Evolutionary conservation across 495 filamentous ascomycete species (phyloP).

Genomic region (Aspergillus cavernicola): DNA sequence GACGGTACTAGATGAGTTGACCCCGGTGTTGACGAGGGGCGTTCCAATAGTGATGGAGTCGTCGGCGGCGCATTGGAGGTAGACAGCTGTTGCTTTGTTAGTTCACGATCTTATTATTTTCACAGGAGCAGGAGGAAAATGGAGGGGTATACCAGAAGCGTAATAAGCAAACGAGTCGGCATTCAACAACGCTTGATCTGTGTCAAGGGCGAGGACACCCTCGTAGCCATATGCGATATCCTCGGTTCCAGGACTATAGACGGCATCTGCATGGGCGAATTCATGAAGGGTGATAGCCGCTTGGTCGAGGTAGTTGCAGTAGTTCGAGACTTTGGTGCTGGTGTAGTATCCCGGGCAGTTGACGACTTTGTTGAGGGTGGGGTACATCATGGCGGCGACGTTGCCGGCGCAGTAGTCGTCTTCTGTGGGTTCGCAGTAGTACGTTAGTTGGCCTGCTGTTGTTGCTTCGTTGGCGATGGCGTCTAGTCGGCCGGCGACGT

Average conservation of each 20-base stretch:
- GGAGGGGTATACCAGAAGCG: conserved; percentile 11
- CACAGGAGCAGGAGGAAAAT: background rate
- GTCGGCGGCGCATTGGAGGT: conserved; percentile 8
- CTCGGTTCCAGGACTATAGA: conserved; percentile 17
- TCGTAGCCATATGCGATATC: conserved; percentile 18
- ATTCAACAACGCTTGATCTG: conserved; percentile 9
- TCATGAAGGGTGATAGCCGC: conserved; percentile 15
- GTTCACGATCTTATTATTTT: no score
- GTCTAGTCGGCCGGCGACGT: conserved; percentile 15
- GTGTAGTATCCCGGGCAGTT: conserved; percentile 20
- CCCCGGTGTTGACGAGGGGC: background rate
- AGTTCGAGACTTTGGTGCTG: background rate
- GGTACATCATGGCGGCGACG: conserved; percentile 18
- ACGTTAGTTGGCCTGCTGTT: conserved; percentile 11
- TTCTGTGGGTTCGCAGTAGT: conserved; percentile 15
- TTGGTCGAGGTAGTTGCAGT: conserved; percentile 16
- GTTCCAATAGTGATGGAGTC: conserved; percentile 1
- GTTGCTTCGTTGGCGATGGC: conserved; percentile 18
- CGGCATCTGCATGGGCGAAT: conserved; percentile 12
- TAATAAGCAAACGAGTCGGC: conserved; percentile 20
- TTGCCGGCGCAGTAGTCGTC: conserved; percentile 17
- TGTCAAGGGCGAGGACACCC: conserved; percentile 6
- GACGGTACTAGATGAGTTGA: no score
- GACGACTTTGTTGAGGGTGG: conserved; percentile 12
- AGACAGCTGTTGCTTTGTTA: conserved; percentile 2